Evolutionary conservation across 805 yeast genomes (phyloP).

Genomic region (Kodamaea kakaduensis): DNA sequence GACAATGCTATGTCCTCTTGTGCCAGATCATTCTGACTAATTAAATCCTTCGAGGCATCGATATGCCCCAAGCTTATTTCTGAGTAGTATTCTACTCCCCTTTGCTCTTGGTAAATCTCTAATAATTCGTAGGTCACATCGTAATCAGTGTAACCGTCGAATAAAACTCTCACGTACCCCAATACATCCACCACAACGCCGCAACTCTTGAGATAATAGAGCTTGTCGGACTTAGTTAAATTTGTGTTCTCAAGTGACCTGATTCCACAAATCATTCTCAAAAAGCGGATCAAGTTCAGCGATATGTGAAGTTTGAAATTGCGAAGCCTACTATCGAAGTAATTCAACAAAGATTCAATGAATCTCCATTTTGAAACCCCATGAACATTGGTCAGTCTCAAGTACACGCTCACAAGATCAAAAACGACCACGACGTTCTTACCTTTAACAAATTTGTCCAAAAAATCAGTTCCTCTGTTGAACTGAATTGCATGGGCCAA

Average conservation of each 20-base stretch:
- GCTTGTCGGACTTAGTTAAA: conserved; percentile 1
- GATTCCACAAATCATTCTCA: conserved; percentile 21
- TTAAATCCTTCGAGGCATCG: neutral
- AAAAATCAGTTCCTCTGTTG: conserved; percentile 17
- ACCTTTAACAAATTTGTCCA: conserved; percentile 22
- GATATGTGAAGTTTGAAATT: conserved; percentile 18
- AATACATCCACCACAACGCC: conserved; percentile 15
- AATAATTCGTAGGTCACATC: conserved; percentile 1
- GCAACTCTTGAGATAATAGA: conserved; percentile 7
- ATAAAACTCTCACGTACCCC: conserved; percentile 17
- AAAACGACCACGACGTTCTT: conserved; percentile 21
- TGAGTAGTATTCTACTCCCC: conserved; percentile 4
- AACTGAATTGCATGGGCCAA: conserved; percentile 18
- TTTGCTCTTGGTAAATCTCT: neutral
- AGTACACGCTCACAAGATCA: conserved; percentile 28
- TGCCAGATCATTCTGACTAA: conserved; percentile 1
- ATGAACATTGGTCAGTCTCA: conserved; percentile 17
- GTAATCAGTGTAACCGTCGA: conserved; percentile 35
- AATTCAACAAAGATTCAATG: conserved; percentile 21
- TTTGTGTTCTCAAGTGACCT: conserved; percentile 5
- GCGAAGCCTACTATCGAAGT: conserved; percentile 14
- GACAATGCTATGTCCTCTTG: conserved; percentile 8
- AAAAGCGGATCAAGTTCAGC: conserved; percentile 21
- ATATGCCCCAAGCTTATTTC: neutral
- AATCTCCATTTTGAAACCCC: conserved; percentile 29